Percentiles rank a stretch among this genome's conserved stretches.
These are phyloP conservation scores for Sistotremastrum niveocremeum DNA, from an alignment of 768 basidiomycete genomes.

Conservation along the genomic window DNA sequence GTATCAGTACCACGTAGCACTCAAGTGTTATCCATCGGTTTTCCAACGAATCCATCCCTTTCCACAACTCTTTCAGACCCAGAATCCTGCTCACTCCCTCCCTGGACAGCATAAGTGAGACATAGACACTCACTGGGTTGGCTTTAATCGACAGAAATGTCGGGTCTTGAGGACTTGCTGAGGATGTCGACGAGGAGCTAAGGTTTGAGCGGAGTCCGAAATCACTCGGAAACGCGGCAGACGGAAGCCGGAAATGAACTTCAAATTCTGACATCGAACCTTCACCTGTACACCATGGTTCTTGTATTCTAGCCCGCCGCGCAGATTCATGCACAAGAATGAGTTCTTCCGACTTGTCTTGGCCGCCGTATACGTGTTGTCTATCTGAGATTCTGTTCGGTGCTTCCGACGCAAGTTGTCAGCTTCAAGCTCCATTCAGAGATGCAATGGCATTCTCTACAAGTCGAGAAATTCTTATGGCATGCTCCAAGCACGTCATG, in stretches of 20 bases:
- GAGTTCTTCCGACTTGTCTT: background rate
- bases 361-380: background rate
- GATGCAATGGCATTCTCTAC: no score
- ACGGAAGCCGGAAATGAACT: background rate
- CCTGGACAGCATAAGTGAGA: background rate
- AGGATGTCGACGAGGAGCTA: background rate
- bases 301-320: background rate
- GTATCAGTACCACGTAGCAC: background rate
- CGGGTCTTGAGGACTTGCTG: background rate
- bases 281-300: background rate
- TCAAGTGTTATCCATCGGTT: conserved; percentile 3
- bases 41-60: background rate
- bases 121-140: background rate
- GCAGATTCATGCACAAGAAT: background rate
- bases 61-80: background rate
- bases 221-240: background rate
- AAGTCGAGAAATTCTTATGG: no score
- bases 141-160: background rate
- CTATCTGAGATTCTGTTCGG: no score
- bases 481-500: no score
- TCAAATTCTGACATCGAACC: background rate
- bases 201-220: conserved; percentile 3
- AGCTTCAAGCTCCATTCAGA: no score
- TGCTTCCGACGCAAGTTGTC: no score
- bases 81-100: background rate